Percentiles rank a stretch among this genome's conserved stretches.
These are phyloP conservation scores for Vitis hybrid DNA, from an alignment of 177 flowering plant species.

Conservation along the genomic window DNA sequence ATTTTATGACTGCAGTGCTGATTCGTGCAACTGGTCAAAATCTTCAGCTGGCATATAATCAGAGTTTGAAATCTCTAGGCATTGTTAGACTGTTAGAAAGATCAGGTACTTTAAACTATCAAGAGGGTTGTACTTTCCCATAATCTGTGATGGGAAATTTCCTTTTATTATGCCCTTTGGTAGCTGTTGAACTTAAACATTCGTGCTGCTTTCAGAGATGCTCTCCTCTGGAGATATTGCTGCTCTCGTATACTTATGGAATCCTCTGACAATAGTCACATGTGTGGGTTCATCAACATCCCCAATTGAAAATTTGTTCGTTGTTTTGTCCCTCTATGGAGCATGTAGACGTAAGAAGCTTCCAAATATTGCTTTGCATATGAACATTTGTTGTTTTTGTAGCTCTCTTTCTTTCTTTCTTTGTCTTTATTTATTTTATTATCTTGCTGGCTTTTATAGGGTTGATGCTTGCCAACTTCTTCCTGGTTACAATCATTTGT, in stretches of 20 bases:
- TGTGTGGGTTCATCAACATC: slow-evolving; percentile 75
- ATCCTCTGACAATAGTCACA: slow-evolving; percentile 72
- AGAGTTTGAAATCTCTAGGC: slow-evolving; percentile 45
- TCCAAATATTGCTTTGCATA: slow-evolving; percentile 3
- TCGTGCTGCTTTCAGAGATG: slow-evolving; percentile 36
- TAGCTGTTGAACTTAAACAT: slow-evolving; percentile 8
- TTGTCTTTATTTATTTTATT: neutral
- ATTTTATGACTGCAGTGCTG: slow-evolving; percentile 74
- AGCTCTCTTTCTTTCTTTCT: neutral
- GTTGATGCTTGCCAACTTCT: neutral
- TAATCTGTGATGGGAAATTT: neutral
- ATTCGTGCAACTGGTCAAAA: slow-evolving; percentile 65
- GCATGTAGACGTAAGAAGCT: slow-evolving; percentile 65
- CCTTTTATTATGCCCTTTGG: neutral
- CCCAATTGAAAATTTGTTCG: slow-evolving; percentile 67
- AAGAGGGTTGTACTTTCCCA: neutral
- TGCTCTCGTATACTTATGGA: slow-evolving; percentile 79
- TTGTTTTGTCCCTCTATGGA: slow-evolving; percentile 69
- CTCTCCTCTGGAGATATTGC: slow-evolving; percentile 70
- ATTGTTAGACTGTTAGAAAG: slow-evolving; percentile 29
- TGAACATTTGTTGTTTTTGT: neutral
- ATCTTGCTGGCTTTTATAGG: neutral
- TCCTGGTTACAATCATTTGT: neutral
- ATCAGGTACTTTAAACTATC: slow-evolving; percentile 38
- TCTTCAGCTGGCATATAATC: slow-evolving; percentile 49